Conservation (phyloP, 1,284 basidiomycete species). For the Vanrija pseudolonga region DNA sequence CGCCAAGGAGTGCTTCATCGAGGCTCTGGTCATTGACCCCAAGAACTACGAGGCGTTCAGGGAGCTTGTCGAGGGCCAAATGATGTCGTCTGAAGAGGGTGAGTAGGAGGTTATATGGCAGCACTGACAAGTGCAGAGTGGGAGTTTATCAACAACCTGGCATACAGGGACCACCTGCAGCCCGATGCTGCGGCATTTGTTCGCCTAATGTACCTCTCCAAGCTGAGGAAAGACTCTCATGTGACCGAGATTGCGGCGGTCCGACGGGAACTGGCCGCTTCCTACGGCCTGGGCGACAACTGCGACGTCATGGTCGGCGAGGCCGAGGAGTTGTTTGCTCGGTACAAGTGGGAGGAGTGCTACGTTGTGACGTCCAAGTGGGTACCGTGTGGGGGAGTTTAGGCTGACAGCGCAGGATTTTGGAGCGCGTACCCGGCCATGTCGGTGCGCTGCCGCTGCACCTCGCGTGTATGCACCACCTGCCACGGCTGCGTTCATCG, state of each 20-base stretch:
- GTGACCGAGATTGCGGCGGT: constrained; percentile 73
- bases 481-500: constrained; percentile 81
- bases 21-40: constrained; percentile 88
- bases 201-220: constrained; percentile 82
- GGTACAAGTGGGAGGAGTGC: constrained; percentile 91
- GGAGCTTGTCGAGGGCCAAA: constrained; percentile 82
- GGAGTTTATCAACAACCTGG: constrained; percentile 84
- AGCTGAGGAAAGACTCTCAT: constrained; percentile 84
- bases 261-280: constrained; percentile 66
- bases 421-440: constrained; percentile 74
- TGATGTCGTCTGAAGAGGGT: constrained; percentile 93
- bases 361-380: constrained; percentile 77
- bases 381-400: constrained; percentile 38
- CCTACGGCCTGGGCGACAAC: constrained; percentile 79
- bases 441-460: constrained; percentile 84
- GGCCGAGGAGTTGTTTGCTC: constrained; percentile 83
- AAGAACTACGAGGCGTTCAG: constrained; percentile 97
- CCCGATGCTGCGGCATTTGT: constrained; percentile 84
- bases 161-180: constrained; percentile 71
- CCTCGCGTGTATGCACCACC: constrained; percentile 94
- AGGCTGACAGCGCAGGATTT: constrained; percentile 58
- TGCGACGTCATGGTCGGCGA: constrained; percentile 87
- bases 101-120: constrained; percentile 12
- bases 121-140: constrained; percentile 63
- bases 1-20: constrained; percentile 91